Base-by-base conservation (phyloP, 768 basidiomycete species). In the Roridomyces roridus region DNA sequence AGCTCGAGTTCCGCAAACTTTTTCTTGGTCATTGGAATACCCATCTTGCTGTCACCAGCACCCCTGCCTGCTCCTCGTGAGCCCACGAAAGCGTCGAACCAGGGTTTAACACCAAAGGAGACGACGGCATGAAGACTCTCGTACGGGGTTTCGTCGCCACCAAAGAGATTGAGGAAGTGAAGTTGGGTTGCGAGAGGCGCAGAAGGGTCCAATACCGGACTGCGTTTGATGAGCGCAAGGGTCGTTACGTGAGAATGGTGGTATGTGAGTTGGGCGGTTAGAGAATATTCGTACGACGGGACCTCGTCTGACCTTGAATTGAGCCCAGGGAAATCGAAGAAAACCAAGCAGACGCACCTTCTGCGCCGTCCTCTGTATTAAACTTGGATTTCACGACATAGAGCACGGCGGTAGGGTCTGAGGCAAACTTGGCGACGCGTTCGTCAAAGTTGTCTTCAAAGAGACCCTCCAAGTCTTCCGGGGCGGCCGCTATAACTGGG, bases 1-100 rank as follows among this genome's bases (percentile, higher is more conserved):
- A 98, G 76, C 72, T 99, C 96, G 51, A 98, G 87, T 66, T 99
- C 97, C 8, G 97, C 96, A 68, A 98, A 98, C 75, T 98, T 98
- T 80, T 96, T 96, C 85, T 98, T 98, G 42, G 96, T 95, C 83
- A 97, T 93, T 4, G 97, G 97, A 55, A 99, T 98, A 80, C 92
- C 93, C 87, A 93, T 90, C 74, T 94, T 92, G 40, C 80, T 83
- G 68, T 94, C 94, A 4, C 76, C 81, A 26, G 50, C 76, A 28
- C 91, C 90, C 68, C 92, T 94, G 48, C 84, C 86, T 54, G 81
- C 77, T 24, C 87, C 84, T 46, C 94, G 84, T 21, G 93, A 82
- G 21, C 91, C 94, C 24, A 98, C 95, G 67, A 96, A 98, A 15
- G 96, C 94, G 72, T 98, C 96, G 66, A 99, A 98, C 89, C 94